These are phyloP conservation scores for Fusarium algeriense DNA, from an alignment of 2,329 filamentous ascomycete species.

Conservation along the genomic window DNA sequence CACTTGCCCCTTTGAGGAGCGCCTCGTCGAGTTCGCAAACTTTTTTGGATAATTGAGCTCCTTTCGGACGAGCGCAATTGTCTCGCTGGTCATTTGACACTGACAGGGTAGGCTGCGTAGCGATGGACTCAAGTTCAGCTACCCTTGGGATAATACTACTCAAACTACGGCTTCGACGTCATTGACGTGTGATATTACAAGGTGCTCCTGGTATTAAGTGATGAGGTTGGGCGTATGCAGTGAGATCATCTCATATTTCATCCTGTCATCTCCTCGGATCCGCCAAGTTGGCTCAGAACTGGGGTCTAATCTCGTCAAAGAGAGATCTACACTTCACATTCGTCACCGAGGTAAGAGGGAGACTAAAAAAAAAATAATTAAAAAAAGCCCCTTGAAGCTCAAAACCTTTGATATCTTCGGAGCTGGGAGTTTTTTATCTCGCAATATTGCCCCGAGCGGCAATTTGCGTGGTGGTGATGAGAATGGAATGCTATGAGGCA, in stretches of 20 bases:
- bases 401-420: neutral
- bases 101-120: neutral
- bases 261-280: conserved; percentile 10
- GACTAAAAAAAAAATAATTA: neutral
- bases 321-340: conserved; percentile 27
- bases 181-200: conserved; percentile 23
- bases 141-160: neutral
- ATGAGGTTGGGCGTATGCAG: neutral
- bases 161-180: conserved; percentile 17
- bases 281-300: conserved; percentile 11
- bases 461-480: neutral
- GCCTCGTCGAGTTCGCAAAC: neutral
- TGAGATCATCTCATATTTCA: conserved; percentile 3
- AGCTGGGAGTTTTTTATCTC: neutral
- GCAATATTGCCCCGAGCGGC: neutral
- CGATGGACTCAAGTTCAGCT: neutral
- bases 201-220: conserved; percentile 6
- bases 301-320: conserved; percentile 18
- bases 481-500: neutral
- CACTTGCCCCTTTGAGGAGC: neutral
- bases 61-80: neutral
- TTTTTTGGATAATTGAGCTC: neutral
- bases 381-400: conserved; percentile 2
- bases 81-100: conserved; percentile 3
- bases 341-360: conserved; percentile 16